phyloP scores from a whole-genome alignment of 768 basidiomycete genomes.

The Porphyrellus cyaneotinctus region DNA sequence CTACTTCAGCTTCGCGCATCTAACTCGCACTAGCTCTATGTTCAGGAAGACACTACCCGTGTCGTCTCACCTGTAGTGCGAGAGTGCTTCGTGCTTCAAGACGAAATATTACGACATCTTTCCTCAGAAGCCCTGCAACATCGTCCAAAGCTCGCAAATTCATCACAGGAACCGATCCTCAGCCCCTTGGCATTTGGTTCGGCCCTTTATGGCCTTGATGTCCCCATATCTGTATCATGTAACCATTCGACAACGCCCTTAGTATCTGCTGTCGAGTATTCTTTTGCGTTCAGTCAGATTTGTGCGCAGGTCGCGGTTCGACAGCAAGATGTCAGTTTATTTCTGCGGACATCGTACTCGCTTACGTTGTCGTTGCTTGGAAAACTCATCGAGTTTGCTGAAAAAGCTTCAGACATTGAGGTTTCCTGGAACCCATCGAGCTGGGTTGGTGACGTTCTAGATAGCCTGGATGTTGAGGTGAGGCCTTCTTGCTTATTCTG shows the following conservation, averaged over 20 bases:
- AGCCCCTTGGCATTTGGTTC: conserved; percentile 55
- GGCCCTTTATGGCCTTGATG: conserved; percentile 53
- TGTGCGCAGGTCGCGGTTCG: conserved; percentile 40
- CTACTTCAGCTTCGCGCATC: neutral
- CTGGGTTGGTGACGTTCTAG: conserved; percentile 60
- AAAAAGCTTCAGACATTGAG: conserved; percentile 25
- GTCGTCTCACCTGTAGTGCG: conserved; percentile 35
- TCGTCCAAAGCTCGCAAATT: conserved; percentile 44
- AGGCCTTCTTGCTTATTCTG: conserved; percentile 7
- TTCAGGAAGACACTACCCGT: conserved; percentile 35
- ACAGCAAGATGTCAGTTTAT: conserved; percentile 28
- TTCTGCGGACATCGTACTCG: conserved; percentile 50
- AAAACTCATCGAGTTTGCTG: conserved; percentile 44
- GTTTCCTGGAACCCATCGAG: conserved; percentile 57
- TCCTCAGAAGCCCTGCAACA: conserved; percentile 47
- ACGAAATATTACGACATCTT: conserved; percentile 50
- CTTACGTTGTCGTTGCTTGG: conserved; percentile 49
- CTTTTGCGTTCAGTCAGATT: conserved; percentile 42
- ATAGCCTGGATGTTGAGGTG: conserved; percentile 55
- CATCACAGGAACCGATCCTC: conserved; percentile 31
- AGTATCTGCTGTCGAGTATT: conserved; percentile 52
- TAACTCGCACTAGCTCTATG: conserved; percentile 30
- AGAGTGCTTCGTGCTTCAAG: conserved; percentile 46
- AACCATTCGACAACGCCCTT: conserved; percentile 43
- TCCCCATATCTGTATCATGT: conserved; percentile 27